A percentile compares a stretch with the other conserved stretches of the same genome.
phyloP scores from a whole-genome alignment of 2,329 filamentous ascomycete genomes.

The Gnomoniopsis smithogilvyi region DNA sequence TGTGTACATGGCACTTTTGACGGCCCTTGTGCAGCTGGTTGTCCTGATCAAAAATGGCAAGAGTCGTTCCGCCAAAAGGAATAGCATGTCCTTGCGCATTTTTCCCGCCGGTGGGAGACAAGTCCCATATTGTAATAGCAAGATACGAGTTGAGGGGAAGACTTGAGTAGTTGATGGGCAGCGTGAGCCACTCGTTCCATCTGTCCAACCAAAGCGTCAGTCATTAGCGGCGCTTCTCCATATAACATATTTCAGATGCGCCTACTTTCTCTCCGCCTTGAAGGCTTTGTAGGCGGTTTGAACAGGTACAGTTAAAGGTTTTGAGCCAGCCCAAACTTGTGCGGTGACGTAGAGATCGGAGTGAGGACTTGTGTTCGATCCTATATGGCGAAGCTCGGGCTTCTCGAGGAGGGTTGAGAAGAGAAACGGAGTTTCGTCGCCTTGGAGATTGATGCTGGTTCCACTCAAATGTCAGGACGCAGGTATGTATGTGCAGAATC shows the following conservation, averaged over 20 bases:
- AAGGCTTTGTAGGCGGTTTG: slow-evolving; percentile 94
- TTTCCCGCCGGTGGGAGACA: slow-evolving; percentile 74
- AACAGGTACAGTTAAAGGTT: slow-evolving; percentile 85
- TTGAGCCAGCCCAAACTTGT: slow-evolving; percentile 94
- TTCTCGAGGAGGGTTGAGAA: slow-evolving; percentile 76
- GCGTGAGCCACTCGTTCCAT: slow-evolving; percentile 95
- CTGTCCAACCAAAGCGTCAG: slow-evolving; percentile 32
- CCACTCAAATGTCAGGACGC: neutral
- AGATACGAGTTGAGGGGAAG: slow-evolving; percentile 79
- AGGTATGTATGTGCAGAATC: neutral
- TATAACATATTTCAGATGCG: neutral
- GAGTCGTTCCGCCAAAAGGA: slow-evolving; percentile 91
- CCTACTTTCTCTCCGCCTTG: slow-evolving; percentile 63
- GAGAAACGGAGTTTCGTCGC: slow-evolving; percentile 69
- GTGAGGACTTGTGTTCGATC: slow-evolving; percentile 75
- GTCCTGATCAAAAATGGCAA: slow-evolving; percentile 88
- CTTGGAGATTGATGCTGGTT: slow-evolving; percentile 69
- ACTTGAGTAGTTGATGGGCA: slow-evolving; percentile 81
- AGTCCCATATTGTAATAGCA: slow-evolving; percentile 92
- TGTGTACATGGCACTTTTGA: slow-evolving; percentile 85
- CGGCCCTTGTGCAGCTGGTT: slow-evolving; percentile 88
- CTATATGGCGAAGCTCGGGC: slow-evolving; percentile 80
- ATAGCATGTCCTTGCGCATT: slow-evolving; percentile 73
- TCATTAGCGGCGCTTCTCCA: slow-evolving; percentile 6
- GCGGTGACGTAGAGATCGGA: slow-evolving; percentile 92